These are phyloP conservation scores for Tricholoma flavovirens DNA, from an alignment of 768 basidiomycete genomes.

Conservation along the genomic window DNA sequence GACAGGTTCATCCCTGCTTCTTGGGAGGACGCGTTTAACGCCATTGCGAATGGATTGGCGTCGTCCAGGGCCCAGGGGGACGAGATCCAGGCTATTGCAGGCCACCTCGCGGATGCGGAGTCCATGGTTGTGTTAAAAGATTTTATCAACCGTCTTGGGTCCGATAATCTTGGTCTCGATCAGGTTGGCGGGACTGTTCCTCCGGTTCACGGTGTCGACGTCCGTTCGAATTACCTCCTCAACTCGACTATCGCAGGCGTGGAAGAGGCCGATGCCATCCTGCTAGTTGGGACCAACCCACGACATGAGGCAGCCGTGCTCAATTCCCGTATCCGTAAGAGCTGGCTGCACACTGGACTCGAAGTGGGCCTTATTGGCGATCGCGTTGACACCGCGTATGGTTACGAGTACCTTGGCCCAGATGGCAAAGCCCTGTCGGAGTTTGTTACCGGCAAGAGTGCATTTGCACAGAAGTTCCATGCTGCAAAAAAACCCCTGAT, in stretches of 20 bases:
- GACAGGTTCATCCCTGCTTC: slow-evolving; percentile 85
- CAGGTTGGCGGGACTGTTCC: slow-evolving; percentile 57
- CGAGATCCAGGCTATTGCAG: slow-evolving; percentile 94
- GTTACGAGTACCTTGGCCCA: slow-evolving; percentile 85
- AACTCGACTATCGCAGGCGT: slow-evolving; percentile 88
- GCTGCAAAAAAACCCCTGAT: slow-evolving; percentile 88
- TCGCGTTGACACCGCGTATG: slow-evolving; percentile 85
- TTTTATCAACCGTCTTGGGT: slow-evolving; percentile 85
- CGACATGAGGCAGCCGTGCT: slow-evolving; percentile 95
- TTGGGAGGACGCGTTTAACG: slow-evolving; percentile 85
- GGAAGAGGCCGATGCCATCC: slow-evolving; percentile 87
- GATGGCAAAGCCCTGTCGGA: slow-evolving; percentile 69
- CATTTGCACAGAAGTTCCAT: slow-evolving; percentile 83
- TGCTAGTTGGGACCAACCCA: slow-evolving; percentile 94
- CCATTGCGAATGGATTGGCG: slow-evolving; percentile 73
- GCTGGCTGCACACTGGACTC: slow-evolving; percentile 82
- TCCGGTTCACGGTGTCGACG: slow-evolving; percentile 78
- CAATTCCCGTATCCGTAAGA: slow-evolving; percentile 95
- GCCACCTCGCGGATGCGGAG: slow-evolving; percentile 91
- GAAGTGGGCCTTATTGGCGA: slow-evolving; percentile 91
- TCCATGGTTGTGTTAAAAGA: slow-evolving; percentile 92
- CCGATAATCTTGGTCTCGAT: slow-evolving; percentile 88
- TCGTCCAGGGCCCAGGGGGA: slow-evolving; percentile 79
- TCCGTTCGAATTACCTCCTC: slow-evolving; percentile 96
- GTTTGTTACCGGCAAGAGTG: slow-evolving; percentile 71